Evolutionary conservation across 2,329 filamentous ascomycete genomes (phyloP).

Genomic region (Aspergillaceae sp.): DNA sequence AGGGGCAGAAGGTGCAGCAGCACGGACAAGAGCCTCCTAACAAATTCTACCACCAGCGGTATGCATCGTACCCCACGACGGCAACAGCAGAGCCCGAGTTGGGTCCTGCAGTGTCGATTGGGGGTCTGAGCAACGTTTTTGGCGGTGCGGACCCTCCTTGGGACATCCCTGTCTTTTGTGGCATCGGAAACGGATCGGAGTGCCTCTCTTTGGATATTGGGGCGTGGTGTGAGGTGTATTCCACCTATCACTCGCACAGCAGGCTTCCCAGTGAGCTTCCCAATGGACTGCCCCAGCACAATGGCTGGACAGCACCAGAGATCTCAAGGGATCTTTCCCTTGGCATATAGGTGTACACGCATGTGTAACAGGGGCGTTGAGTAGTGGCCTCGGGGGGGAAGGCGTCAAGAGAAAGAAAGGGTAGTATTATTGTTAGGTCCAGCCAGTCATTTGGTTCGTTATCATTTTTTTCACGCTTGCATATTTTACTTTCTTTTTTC

Average conservation of each 20-base stretch:
- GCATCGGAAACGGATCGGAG: conserved; percentile 6
- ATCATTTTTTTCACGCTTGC: conserved; percentile 3
- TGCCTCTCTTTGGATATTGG: conserved; percentile 5
- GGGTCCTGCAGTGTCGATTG: conserved; percentile 8
- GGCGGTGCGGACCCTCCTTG: conserved; percentile 20
- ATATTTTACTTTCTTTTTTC: conserved; percentile 2
- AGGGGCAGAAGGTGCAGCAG: too few relatives aligned
- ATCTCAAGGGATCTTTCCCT: conserved; percentile 12
- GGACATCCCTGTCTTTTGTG: conserved; percentile 20
- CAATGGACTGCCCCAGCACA: conserved; percentile 5
- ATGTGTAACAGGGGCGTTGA: neutral
- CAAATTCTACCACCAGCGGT: conserved; percentile 2
- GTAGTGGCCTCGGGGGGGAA: neutral
- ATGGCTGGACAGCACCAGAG: conserved; percentile 10
- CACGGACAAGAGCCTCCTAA: neutral
- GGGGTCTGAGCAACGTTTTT: conserved; percentile 17
- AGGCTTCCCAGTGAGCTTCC: neutral
- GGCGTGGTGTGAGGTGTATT: conserved; percentile 11
- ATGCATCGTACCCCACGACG: conserved; percentile 8
- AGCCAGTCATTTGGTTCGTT: conserved; percentile 1
- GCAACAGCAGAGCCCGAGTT: conserved; percentile 6
- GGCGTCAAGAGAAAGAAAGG: neutral
- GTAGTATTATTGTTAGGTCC: neutral
- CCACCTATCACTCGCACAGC: neutral
- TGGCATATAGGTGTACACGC: conserved; percentile 7